Base-by-base conservation (phyloP, 2,329 filamentous ascomycete species). In the Beauveria australis region DNA sequence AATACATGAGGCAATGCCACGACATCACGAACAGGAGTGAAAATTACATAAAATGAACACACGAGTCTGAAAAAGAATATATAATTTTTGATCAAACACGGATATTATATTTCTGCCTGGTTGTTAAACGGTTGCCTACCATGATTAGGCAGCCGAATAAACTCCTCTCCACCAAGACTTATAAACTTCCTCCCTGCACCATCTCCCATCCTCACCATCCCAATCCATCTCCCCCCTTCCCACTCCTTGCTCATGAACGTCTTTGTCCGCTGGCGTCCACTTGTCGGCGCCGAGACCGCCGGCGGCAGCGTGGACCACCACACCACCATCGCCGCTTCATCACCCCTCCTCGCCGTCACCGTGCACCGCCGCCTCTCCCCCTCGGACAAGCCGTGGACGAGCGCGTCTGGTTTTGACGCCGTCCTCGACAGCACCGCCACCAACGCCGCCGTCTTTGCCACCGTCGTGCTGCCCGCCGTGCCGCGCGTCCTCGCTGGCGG, bases 381-480 rank as follows among this genome's bases (percentile, higher is more conserved):
- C n/a, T 8, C n/a, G n/a, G 41, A 52, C 51, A 58, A 53, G n/a
- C 58, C 64, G 12, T 69, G 67, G 67, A 66, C 53, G 22, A 67
- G 66, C 37, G 46, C 64, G 4, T 18, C 62, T 8, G 66, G 66
- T 0, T 70, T 67, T 59, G 57, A 67, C n/a, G 28, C 59, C 3
- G 65, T 75, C 2, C 73, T 71, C 48, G 63, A 68, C 19, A 55
- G 59, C 0, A 63, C 61, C 6, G 60, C 69, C 46, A 60, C 65
- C 58, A 71, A 70, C 54, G 60, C 56, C 7, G 43, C 19, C 18
- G 65, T 69, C 4, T 72, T 67, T 62, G 56, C 66, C 14, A 57
- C 59, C 48, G 64, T 74, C 3, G 71, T 78, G 3, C 66, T 67
- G 16, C 72, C 74, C 4, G 67, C 66, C 0, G 56, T 77, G 0